Percentiles rank a stretch among this genome's conserved stretches.
Evolutionary conservation across 1,139 yeast genomes (phyloP).

Genomic region (Kodamaea derodonti): DNA sequence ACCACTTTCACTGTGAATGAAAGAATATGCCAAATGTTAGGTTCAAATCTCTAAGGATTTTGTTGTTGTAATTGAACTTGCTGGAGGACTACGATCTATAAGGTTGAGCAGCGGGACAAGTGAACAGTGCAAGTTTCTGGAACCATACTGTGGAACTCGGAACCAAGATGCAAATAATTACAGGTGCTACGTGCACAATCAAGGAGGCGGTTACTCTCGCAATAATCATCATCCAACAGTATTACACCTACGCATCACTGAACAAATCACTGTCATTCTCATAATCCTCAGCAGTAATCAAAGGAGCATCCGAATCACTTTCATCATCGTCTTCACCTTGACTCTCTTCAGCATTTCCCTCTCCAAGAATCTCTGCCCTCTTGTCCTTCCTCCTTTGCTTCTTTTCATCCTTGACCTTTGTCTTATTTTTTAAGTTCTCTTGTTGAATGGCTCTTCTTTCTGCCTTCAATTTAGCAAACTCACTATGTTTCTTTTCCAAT

Average conservation of each 20-base stretch:
- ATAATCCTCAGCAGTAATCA: constrained; percentile 42
- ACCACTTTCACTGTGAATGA: too few relatives aligned
- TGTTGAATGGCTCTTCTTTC: constrained; percentile 76
- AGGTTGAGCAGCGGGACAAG: too few relatives aligned
- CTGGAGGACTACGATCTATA: too few relatives aligned
- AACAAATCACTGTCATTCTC: constrained; percentile 48
- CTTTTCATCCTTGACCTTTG: constrained; percentile 68
- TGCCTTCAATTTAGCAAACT: constrained; percentile 58
- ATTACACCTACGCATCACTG: constrained; percentile 24
- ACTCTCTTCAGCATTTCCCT: constrained; percentile 10
- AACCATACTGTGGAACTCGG: too few relatives aligned
- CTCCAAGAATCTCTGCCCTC: constrained; percentile 28
- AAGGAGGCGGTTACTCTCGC: too few relatives aligned
- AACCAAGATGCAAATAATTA: too few relatives aligned
- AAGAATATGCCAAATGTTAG: too few relatives aligned
- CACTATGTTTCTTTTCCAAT: constrained; percentile 66
- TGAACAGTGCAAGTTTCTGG: too few relatives aligned
- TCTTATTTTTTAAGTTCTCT: constrained; percentile 73
- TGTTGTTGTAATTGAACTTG: too few relatives aligned
- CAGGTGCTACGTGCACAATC: too few relatives aligned
- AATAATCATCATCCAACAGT: not conserved
- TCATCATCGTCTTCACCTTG: constrained; percentile 20
- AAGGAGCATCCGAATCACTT: constrained; percentile 27
- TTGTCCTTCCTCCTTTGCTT: constrained; percentile 68
- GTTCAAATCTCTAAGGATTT: too few relatives aligned